Base-by-base conservation (phyloP, 768 basidiomycete species). In the Tulasnella sp. region DNA sequence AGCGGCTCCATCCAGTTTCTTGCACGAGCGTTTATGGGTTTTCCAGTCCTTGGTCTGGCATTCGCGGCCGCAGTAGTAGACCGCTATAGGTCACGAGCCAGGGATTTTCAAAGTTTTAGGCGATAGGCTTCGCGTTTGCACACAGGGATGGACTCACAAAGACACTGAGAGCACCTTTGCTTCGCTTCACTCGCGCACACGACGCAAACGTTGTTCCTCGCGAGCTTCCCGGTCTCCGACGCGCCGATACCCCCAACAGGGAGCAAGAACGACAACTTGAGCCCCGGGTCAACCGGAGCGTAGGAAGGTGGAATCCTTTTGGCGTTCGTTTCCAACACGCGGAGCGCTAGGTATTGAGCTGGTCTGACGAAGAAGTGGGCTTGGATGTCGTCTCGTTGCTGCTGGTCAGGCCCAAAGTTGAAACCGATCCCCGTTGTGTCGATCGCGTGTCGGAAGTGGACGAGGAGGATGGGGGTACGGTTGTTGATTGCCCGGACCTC, bases 31-130 rank as follows among this genome's bases (percentile, higher is more conserved):
- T 78, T 84, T 85, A 79, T 86, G 85, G 7, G 80, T 77, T 37
- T 80, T 80, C 85, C 85, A 87, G 77, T 86, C 84, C n/a, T 75
- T 78, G 19, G 74, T 80, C 77, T 86, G 86, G 72, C 86, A 86
- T 52, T 83, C 86, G 85, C 25, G 40, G 6, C 38, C 25, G 70
- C 70, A 71, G 70, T 71, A 71, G 38, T 71, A 39, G 38, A 71
- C 31, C 38, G 38, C 70, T 71, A 39, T n/a, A n/a, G n/a, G n/a
- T n/a, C n/a, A n/a, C n/a, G n/a, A n/a, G n/a, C n/a, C n/a, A n/a
- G n/a, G 25, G 37, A 5, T 34, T 73, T 34, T 45, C n/a, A 73
- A 54, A 49, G 1, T 3, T n/a, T 49, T 7, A 49, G 22, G 74
- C 25, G n/a, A 37, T 36, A 19, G 25, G 19, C 69, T 9, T 31